Percentiles rank a stretch among this genome's conserved stretches.
phyloP scores from a whole-genome alignment of 768 basidiomycete species.

The Kwoniella botswanensis region DNA sequence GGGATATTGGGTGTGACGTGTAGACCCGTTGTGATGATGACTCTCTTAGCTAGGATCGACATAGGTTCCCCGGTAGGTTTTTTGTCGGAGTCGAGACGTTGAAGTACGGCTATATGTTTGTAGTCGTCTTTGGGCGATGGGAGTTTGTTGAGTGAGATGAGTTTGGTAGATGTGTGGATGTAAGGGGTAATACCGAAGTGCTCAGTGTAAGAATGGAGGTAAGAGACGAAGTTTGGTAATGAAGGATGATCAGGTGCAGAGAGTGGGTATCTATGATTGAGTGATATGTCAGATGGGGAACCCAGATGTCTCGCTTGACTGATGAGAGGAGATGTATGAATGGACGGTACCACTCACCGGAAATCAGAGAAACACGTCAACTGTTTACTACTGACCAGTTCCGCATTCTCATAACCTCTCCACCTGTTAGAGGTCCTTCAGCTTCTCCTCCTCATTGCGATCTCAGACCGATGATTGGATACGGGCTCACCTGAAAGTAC shows the following conservation, averaged over 20 bases:
- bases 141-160: conserved; percentile 57
- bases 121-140: conserved; percentile 59
- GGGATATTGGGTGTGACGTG: conserved; percentile 67
- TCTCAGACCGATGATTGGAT: neutral
- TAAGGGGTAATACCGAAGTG: conserved; percentile 60
- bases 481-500: conserved; percentile 43
- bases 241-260: conserved; percentile 51
- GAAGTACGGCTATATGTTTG: conserved; percentile 58
- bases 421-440: conserved; percentile 25
- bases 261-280: conserved; percentile 49
- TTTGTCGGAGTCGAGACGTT: conserved; percentile 52
- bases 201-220: conserved; percentile 62
- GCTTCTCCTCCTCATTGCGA: conserved; percentile 17
- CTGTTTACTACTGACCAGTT: conserved; percentile 65
- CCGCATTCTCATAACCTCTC: conserved; percentile 51
- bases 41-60: conserved; percentile 59
- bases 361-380: conserved; percentile 77
- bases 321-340: conserved; percentile 36
- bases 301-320: neutral
- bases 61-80: conserved; percentile 35
- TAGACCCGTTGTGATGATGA: conserved; percentile 66
- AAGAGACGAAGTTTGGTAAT: conserved; percentile 61
- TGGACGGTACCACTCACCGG: conserved; percentile 62
- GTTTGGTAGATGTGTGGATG: conserved; percentile 41
- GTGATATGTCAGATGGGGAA: conserved; percentile 27